Conservation (phyloP, 106 monocot genomes). For the Apostasia shenzhenica region DNA sequence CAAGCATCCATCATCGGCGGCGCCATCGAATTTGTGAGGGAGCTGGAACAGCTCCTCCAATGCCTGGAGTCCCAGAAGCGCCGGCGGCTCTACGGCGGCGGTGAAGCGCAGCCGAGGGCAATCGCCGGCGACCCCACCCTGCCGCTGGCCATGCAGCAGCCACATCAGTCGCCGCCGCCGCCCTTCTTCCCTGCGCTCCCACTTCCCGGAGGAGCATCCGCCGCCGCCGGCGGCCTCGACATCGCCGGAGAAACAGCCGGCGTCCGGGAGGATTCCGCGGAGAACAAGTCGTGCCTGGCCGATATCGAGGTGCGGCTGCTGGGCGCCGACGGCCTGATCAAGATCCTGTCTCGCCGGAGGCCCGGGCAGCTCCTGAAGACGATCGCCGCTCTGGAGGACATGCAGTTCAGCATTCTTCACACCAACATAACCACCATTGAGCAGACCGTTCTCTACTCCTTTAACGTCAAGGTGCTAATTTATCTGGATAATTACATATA, state of each 20-base stretch:
- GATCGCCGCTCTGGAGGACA: conserved; percentile 69
- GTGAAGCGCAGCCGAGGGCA: conserved; percentile 8
- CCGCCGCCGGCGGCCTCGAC: conserved; percentile 7
- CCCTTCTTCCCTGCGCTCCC: conserved; percentile 15
- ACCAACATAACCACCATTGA: conserved; percentile 90
- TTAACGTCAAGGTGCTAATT: conserved; percentile 60
- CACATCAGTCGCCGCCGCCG: conserved; percentile 1
- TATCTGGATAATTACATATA: background rate
- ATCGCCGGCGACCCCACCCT: background rate
- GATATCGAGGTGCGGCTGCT: conserved; percentile 72
- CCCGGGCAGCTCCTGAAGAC: conserved; percentile 62
- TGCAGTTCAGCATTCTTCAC: conserved; percentile 68
- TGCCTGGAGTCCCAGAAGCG: conserved; percentile 86
- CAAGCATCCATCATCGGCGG: conserved; percentile 93
- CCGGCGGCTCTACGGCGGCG: conserved; percentile 34
- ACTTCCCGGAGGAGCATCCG: background rate
- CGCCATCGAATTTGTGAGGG: conserved; percentile 83
- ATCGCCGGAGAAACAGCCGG: background rate
- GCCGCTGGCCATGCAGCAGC: conserved; percentile 15
- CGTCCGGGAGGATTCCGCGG: conserved; percentile 52
- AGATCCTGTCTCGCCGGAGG: conserved; percentile 58
- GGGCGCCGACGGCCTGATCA: conserved; percentile 65
- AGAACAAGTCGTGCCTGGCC: conserved; percentile 61
- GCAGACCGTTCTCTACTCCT: conserved; percentile 89
- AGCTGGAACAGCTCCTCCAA: conserved; percentile 85